Conservation (phyloP, 2,329 filamentous ascomycete genomes). For the Beauveria sp. region DNA sequence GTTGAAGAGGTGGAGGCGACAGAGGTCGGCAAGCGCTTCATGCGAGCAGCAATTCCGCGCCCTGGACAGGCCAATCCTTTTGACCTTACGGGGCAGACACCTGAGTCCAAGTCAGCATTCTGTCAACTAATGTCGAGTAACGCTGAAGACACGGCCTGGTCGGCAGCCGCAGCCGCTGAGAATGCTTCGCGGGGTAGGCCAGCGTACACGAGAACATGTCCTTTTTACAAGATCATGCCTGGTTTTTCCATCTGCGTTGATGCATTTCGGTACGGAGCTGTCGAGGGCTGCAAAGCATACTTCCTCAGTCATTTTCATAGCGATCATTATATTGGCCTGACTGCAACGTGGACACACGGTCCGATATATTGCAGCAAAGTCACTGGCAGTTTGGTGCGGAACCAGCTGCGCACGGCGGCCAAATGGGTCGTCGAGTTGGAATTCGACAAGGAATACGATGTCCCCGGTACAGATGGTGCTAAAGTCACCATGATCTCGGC, state of each 20-base stretch:
- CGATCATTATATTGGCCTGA: constrained; percentile 91
- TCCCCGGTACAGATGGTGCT: constrained; percentile 76
- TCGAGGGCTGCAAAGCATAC: constrained; percentile 87
- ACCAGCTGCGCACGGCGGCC: constrained; percentile 76
- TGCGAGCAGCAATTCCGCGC: constrained; percentile 61
- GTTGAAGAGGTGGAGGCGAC: constrained; percentile 26
- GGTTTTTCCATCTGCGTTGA: constrained; percentile 91
- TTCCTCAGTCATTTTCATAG: constrained; percentile 98
- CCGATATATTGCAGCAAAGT: constrained; percentile 95
- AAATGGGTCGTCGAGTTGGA: constrained; percentile 81
- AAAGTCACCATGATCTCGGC: constrained; percentile 90
- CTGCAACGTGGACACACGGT: constrained; percentile 80
- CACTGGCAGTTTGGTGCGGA: constrained; percentile 80
- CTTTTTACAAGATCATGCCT: constrained; percentile 97
- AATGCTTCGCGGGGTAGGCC: constrained; percentile 72
- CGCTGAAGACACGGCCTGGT: constrained; percentile 86
- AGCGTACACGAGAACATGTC: constrained; percentile 82
- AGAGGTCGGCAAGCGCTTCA: constrained; percentile 49
- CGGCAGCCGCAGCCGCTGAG: constrained; percentile 73
- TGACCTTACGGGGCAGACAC: constrained; percentile 35
- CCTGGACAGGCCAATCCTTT: constrained; percentile 80
- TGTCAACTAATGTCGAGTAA: constrained; percentile 88
- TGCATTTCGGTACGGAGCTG: constrained; percentile 89
- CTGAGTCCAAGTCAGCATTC: constrained; percentile 62
- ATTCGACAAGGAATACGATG: constrained; percentile 71